Percentiles rank a stretch among this genome's conserved stretches.
These are phyloP conservation scores for Sechiopsis laciniata DNA, from an alignment of 306 rosid species.

Conservation along the genomic window DNA sequence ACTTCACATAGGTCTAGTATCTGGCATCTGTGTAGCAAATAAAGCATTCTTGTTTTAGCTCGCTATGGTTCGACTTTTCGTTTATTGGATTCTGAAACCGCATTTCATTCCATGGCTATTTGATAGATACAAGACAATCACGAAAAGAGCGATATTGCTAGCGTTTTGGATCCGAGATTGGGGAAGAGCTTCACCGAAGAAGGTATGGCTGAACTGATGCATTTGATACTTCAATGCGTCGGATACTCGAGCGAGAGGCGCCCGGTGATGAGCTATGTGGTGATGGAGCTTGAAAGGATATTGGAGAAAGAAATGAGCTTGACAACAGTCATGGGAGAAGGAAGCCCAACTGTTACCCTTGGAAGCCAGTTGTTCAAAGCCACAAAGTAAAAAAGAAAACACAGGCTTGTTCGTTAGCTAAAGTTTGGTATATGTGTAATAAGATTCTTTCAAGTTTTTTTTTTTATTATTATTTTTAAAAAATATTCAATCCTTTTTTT, in stretches of 20 bases:
- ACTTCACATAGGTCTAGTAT: neutral
- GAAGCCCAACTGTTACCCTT: conserved; percentile 58
- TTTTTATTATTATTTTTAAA: no score
- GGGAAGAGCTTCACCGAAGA: conserved; percentile 65
- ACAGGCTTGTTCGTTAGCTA: neutral
- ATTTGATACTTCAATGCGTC: conserved; percentile 47
- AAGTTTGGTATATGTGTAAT: no score
- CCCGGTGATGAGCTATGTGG: conserved; percentile 66
- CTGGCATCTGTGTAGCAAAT: neutral
- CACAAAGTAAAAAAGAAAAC: conserved; percentile 31
- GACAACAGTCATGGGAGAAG: conserved; percentile 87
- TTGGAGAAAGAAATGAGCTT: conserved; percentile 69
- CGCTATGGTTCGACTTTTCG: no score
- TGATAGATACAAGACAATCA: conserved; percentile 47
- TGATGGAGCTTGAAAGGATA: conserved; percentile 66
- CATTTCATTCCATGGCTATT: neutral
- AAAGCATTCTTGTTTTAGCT: neutral
- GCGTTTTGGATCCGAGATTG: conserved; percentile 55
- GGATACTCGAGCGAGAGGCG: conserved; percentile 66
- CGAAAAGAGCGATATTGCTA: conserved; percentile 29
- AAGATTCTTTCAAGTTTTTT: no score
- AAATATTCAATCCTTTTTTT: neutral
- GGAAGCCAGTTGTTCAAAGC: conserved; percentile 70
- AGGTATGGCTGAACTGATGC: conserved; percentile 58
- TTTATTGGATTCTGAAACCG: neutral